phyloP scores from a whole-genome alignment of 257 asterid genomes.

The Petunia axillaris region DNA sequence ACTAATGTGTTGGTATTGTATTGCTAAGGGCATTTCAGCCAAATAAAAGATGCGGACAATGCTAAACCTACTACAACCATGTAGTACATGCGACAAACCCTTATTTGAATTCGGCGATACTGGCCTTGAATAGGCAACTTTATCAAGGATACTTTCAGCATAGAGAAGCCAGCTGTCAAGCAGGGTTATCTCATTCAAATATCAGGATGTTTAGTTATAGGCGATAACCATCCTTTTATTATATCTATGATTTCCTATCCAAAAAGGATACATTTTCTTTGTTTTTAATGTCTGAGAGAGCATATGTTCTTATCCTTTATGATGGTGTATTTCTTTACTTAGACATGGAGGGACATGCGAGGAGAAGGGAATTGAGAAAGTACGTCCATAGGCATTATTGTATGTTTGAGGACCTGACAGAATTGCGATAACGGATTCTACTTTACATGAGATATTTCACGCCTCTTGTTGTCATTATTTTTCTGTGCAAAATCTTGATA shows the following conservation, averaged over 20 bases:
- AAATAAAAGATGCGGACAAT: no score
- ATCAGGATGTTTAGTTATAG: neutral
- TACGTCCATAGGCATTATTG: neutral
- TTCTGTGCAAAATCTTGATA: neutral
- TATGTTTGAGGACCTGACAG: neutral
- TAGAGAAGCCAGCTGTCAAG: neutral
- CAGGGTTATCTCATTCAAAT: constrained; percentile 3
- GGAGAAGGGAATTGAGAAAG: neutral
- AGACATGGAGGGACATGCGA: neutral
- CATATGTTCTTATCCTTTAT: neutral
- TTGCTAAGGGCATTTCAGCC: no score
- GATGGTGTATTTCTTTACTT: neutral
- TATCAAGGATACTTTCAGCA: constrained; percentile 10
- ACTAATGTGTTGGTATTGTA: no score
- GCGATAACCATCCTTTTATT: neutral
- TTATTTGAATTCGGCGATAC: neutral
- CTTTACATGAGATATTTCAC: neutral
- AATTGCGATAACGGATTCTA: neutral
- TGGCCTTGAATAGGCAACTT: neutral
- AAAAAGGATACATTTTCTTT: neutral
- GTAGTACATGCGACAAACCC: no score
- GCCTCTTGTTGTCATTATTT: neutral
- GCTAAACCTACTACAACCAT: no score
- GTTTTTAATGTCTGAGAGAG: neutral
- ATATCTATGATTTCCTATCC: neutral